These are phyloP conservation scores for Infundibulicybe gibba DNA, from an alignment of 768 basidiomycete genomes.

Conservation along the genomic window DNA sequence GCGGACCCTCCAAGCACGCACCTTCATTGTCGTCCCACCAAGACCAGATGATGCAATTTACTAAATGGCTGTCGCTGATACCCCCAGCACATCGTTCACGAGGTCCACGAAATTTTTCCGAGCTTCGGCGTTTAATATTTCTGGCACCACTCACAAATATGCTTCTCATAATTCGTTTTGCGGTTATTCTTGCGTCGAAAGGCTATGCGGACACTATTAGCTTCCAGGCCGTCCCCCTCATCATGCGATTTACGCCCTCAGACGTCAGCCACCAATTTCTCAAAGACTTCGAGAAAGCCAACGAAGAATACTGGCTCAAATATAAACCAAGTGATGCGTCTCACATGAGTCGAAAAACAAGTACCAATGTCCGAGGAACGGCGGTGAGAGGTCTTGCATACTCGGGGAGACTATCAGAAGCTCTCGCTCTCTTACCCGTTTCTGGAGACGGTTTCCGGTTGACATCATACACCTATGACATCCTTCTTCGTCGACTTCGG, in stretches of 20 bases:
- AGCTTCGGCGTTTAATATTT: constrained; percentile 20
- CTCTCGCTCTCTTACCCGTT: constrained; percentile 41
- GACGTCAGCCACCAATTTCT: constrained; percentile 35
- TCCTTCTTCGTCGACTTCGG: constrained; percentile 24
- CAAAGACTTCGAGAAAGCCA: constrained; percentile 23
- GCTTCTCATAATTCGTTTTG: constrained; percentile 22
- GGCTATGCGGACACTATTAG: constrained; percentile 26
- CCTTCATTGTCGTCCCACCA: background rate
- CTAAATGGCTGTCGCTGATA: constrained; percentile 30
- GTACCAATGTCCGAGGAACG: constrained; percentile 24
- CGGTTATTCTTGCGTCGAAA: constrained; percentile 32
- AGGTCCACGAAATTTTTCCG: constrained; percentile 8
- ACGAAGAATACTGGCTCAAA: constrained; percentile 13
- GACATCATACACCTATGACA: constrained; percentile 29
- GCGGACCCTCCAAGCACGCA: background rate
- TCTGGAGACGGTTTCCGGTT: constrained; percentile 25
- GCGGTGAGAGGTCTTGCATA: constrained; percentile 39
- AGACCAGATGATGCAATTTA: constrained; percentile 14
- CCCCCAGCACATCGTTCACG: constrained; percentile 14
- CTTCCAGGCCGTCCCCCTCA: constrained; percentile 23
- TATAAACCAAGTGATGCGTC: constrained; percentile 3
- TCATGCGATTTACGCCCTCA: constrained; percentile 40
- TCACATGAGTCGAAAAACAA: constrained; percentile 7
- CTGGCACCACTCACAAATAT: constrained; percentile 18
- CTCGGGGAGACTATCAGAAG: constrained; percentile 32